These are phyloP conservation scores for Globisporangium camurandrum DNA, from an alignment of 352 stramenopile genomes.

Conservation along the genomic window DNA sequence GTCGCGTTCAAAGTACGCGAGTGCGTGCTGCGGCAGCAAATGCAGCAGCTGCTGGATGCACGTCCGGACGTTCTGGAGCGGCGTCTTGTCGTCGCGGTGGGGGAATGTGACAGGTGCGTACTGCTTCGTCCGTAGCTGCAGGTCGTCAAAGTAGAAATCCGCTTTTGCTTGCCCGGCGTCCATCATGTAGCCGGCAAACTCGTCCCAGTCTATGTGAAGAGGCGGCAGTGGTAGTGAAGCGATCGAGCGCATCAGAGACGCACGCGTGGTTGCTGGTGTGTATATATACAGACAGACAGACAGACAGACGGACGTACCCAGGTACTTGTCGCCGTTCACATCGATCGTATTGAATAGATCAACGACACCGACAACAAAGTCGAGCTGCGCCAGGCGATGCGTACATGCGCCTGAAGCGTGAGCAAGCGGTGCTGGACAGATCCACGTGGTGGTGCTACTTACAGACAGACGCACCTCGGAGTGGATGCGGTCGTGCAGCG, in stretches of 20 bases:
- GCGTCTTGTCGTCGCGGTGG: conserved; percentile 15
- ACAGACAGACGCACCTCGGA: conserved; percentile 18
- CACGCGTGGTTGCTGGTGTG: no score
- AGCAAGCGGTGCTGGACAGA: no score
- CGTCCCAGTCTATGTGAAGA: conserved; percentile 91
- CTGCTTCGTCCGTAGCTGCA: conserved; percentile 8
- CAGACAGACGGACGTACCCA: no score
- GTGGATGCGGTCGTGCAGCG: conserved; percentile 56
- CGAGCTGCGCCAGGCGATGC: conserved; percentile 21
- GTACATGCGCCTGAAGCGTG: neutral
- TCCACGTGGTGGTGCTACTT: no score
- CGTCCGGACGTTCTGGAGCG: conserved; percentile 33
- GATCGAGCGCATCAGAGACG: no score
- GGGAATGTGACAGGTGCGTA: conserved; percentile 5
- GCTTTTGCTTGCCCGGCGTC: conserved; percentile 56
- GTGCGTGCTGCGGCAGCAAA: conserved; percentile 35
- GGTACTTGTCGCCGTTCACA: conserved; percentile 76
- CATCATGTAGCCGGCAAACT: conserved; percentile 85
- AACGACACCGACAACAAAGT: conserved; percentile 79
- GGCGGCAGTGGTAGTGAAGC: no score
- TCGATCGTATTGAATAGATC: conserved; percentile 89
- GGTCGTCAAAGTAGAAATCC: conserved; percentile 39
- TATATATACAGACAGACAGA: no score
- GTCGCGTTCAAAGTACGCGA: conserved; percentile 60
- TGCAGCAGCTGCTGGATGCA: conserved; percentile 47